These are phyloP conservation scores for Clonostachys sp. DNA, from an alignment of 2,329 filamentous ascomycete genomes.

Conservation along the genomic window DNA sequence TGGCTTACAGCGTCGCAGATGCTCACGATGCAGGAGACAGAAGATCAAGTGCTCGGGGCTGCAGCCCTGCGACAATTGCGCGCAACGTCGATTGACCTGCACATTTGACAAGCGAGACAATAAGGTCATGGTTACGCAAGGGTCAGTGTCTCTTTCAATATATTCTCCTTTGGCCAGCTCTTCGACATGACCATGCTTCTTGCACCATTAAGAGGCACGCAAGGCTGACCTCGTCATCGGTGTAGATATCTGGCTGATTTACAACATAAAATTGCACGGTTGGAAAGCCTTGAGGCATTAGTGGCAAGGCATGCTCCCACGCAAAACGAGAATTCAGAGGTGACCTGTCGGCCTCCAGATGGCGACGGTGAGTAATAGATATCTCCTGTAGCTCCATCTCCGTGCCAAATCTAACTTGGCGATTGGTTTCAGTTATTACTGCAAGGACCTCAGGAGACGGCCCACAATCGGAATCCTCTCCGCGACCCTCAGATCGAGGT, in stretches of 20 bases:
- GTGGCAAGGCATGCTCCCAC: background rate
- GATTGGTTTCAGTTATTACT: too few relatives aligned
- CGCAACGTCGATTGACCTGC: constrained; percentile 21
- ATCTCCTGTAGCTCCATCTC: too few relatives aligned
- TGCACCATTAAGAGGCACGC: constrained; percentile 22
- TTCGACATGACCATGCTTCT: constrained; percentile 1
- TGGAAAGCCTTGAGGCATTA: constrained; percentile 7
- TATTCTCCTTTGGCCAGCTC: constrained; percentile 6
- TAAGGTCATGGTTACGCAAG: constrained; percentile 41
- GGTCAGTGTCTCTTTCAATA: constrained; percentile 20
- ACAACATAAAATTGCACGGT: constrained; percentile 9
- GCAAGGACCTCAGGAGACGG: too few relatives aligned
- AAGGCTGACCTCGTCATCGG: constrained; percentile 14
- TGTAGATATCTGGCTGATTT: background rate
- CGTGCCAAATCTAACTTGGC: too few relatives aligned
- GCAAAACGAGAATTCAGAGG: background rate
- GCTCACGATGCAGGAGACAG: constrained; percentile 20
- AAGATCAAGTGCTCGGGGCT: constrained; percentile 26
- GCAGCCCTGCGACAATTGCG: constrained; percentile 22
- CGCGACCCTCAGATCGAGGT: too few relatives aligned
- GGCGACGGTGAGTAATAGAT: too few relatives aligned
- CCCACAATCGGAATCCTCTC: too few relatives aligned
- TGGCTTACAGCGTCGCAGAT: constrained; percentile 1
- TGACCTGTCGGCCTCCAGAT: too few relatives aligned
- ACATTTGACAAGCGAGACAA: constrained; percentile 35